phyloP scores from a whole-genome alignment of 2,329 filamentous ascomycete species.

The Trichoderma koningii region DNA sequence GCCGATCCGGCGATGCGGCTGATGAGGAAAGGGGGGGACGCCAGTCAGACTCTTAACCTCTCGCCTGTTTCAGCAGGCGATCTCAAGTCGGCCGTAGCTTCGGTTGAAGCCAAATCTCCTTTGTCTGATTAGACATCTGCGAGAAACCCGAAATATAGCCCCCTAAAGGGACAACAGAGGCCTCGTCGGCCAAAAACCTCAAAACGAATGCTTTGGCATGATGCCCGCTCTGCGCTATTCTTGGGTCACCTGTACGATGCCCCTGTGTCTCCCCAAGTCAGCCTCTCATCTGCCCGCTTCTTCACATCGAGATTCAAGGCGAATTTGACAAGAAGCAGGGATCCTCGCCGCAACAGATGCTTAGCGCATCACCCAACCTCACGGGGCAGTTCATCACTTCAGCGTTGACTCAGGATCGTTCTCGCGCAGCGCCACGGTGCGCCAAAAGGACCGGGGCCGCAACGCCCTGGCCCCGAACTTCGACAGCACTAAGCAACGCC shows the following conservation, averaged over 20 bases:
- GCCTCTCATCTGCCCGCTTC: neutral
- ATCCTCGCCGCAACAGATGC: neutral
- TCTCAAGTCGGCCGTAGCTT: neutral
- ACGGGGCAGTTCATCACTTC: neutral
- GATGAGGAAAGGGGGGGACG: neutral
- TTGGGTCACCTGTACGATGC: too few species aligned
- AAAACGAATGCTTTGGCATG: neutral
- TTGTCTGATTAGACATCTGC: neutral
- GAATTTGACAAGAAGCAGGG: neutral
- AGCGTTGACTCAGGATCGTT: constrained; percentile 14
- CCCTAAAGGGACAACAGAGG: neutral
- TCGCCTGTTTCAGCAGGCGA: constrained; percentile 12
- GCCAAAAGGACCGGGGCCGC: constrained; percentile 4
- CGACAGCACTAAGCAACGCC: constrained; percentile 21
- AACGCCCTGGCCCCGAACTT: constrained; percentile 3
- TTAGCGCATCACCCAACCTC: neutral
- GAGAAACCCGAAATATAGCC: neutral
- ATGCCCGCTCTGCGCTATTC: neutral
- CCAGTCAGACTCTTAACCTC: neutral
- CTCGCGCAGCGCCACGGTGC: neutral
- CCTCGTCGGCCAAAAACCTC: neutral
- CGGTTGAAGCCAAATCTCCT: neutral
- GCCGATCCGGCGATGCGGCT: constrained; percentile 10
- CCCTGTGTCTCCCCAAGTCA: neutral
- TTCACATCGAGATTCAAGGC: neutral